phyloP scores from a whole-genome alignment of 2,329 filamentous ascomycete species.

The Alternaria brassicicola region DNA sequence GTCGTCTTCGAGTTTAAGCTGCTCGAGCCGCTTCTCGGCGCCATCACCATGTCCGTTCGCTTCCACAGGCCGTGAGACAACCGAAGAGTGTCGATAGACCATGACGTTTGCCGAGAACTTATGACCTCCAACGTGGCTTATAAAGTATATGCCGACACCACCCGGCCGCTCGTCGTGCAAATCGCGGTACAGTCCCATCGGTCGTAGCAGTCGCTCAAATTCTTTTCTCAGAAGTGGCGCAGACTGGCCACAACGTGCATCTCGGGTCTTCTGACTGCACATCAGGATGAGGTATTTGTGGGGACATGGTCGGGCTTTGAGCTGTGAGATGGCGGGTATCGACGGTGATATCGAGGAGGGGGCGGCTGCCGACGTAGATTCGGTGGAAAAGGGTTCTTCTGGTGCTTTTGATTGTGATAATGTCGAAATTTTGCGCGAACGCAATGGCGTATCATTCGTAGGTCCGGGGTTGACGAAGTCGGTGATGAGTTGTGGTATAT shows the following conservation, averaged over 20 bases:
- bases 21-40: conserved; percentile 45
- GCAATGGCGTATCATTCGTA: conserved; percentile 72
- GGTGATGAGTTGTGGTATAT: conserved; percentile 73
- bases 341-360: conserved; percentile 31
- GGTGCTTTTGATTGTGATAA: conserved; percentile 13
- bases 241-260: conserved; percentile 91
- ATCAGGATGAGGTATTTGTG: conserved; percentile 88
- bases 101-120: conserved; percentile 96
- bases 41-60: conserved; percentile 31
- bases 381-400: conserved; percentile 23
- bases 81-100: conserved; percentile 71
- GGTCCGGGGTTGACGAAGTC: conserved; percentile 73
- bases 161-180: conserved; percentile 86
- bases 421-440: conserved; percentile 18
- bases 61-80: conserved; percentile 23
- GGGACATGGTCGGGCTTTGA: conserved; percentile 71
- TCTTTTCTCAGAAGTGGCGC: conserved; percentile 88
- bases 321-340: conserved; percentile 42
- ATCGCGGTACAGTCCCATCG: conserved; percentile 83
- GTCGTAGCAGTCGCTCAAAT: conserved; percentile 85
- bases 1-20: conserved; percentile 48
- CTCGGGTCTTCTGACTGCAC: conserved; percentile 92
- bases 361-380: conserved; percentile 9
- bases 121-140: conserved; percentile 94
- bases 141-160: conserved; percentile 94